These are phyloP conservation scores for Candida sp. DNA, from an alignment of 1,139 yeast species.

Conservation along the genomic window DNA sequence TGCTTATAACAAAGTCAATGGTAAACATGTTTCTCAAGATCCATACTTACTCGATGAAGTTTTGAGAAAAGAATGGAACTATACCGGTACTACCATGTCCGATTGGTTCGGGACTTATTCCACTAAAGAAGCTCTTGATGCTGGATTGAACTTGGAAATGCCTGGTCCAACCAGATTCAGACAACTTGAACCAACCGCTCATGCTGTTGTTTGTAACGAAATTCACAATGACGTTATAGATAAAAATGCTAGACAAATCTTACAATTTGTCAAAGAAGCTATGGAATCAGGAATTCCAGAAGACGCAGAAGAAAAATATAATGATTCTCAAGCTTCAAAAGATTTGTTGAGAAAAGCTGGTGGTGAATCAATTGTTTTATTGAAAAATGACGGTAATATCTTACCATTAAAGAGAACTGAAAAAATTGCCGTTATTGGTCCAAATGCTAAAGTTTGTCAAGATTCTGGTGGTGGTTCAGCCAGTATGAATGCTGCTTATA, in stretches of 20 bases:
- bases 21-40: slow-evolving; percentile 51
- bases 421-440: slow-evolving; percentile 34
- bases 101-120: slow-evolving; percentile 66
- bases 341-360: slow-evolving; percentile 44
- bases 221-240: slow-evolving; percentile 29
- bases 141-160: slow-evolving; percentile 63
- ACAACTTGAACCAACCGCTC: slow-evolving; percentile 33
- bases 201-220: slow-evolving; percentile 32
- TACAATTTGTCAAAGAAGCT: slow-evolving; percentile 43
- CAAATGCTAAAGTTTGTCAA: slow-evolving; percentile 30
- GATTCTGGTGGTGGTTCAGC: slow-evolving; percentile 41
- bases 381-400: slow-evolving; percentile 45
- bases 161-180: slow-evolving; percentile 58
- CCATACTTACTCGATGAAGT: slow-evolving; percentile 38
- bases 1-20: slow-evolving; percentile 57
- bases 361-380: slow-evolving; percentile 49
- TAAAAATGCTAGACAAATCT: slow-evolving; percentile 43
- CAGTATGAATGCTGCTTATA: slow-evolving; percentile 26
- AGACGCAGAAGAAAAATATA: slow-evolving; percentile 33
- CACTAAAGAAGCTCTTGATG: slow-evolving; percentile 42
- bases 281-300: slow-evolving; percentile 40
- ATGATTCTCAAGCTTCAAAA: slow-evolving; percentile 44
- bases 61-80: slow-evolving; percentile 53
- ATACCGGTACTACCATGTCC: slow-evolving; percentile 54
- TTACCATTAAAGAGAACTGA: slow-evolving; percentile 35